phyloP scores from a whole-genome alignment of 1,139 yeast species.

The Nakaseomyces bracarensis region DNA sequence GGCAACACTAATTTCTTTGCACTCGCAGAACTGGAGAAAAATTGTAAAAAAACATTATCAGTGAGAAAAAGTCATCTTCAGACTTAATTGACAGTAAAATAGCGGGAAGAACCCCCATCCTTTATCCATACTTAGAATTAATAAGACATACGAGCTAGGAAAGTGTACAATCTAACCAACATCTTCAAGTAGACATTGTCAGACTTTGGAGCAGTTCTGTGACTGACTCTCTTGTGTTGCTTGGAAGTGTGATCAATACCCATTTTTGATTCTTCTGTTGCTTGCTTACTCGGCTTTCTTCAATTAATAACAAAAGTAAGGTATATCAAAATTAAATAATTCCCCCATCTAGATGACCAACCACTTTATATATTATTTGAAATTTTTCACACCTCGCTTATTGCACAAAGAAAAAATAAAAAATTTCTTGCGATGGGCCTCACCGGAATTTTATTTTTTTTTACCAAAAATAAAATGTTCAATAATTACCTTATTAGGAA shows the following conservation, averaged over 20 bases:
- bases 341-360: too few species aligned
- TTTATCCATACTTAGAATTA: slow-evolving; percentile 1
- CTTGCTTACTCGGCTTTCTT: slow-evolving; percentile 4
- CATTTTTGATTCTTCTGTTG: slow-evolving; percentile 39
- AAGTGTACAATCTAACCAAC: slow-evolving; percentile 95
- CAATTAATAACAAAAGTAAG: background rate
- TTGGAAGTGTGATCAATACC: slow-evolving; percentile 97
- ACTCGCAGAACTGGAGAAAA: slow-evolving; percentile 8
- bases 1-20: slow-evolving; percentile 5
- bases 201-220: slow-evolving; percentile 99
- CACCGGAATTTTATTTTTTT: background rate
- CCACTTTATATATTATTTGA: background rate
- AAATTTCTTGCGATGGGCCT: background rate
- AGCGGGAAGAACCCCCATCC: slow-evolving; percentile 7
- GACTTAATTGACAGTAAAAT: background rate
- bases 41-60: slow-evolving; percentile 5
- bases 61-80: background rate
- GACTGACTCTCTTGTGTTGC: slow-evolving; percentile 93
- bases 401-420: background rate
- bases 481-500: background rate
- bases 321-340: too few species aligned
- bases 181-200: slow-evolving; percentile 97
- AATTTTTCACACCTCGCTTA: background rate
- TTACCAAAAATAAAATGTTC: too few species aligned
- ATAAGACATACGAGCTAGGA: slow-evolving; percentile 92